Percentiles rank a stretch among this genome's conserved stretches.
phyloP scores from a whole-genome alignment of 495 filamentous ascomycete species.

The Penicillium pancosmium region DNA sequence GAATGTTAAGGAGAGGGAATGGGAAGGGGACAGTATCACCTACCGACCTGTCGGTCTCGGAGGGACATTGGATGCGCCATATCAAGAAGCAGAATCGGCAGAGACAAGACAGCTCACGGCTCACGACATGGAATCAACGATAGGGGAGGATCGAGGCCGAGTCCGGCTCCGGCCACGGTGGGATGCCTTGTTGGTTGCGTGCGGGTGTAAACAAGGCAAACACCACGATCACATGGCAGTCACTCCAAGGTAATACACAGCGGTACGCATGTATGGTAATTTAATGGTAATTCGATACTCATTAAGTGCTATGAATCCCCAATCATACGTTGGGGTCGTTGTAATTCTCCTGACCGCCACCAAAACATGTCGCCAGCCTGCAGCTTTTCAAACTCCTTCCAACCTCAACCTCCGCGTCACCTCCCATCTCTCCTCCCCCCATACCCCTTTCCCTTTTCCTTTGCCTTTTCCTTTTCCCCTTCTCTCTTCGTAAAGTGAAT shows the following conservation, averaged over 20 bases:
- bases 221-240: conserved; percentile 20
- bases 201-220: conserved; percentile 28
- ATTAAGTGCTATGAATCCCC: no score
- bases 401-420: conserved; percentile 20
- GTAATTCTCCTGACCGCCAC: background rate
- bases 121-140: conserved; percentile 25
- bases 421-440: conserved; percentile 24
- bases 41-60: conserved; percentile 96
- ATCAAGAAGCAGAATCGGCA: conserved; percentile 24
- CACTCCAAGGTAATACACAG: no score
- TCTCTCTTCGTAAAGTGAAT: conserved; percentile 49
- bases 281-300: no score
- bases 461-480: conserved; percentile 2
- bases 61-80: conserved; percentile 81
- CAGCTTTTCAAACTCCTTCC: conserved; percentile 12
- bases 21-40: conserved; percentile 31
- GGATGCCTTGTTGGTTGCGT: conserved; percentile 19
- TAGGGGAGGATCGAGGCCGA: background rate
- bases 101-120: conserved; percentile 25
- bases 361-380: conserved; percentile 1
- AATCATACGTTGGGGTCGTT: no score
- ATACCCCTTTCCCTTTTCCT: conserved; percentile 10
- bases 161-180: background rate
- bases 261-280: no score
- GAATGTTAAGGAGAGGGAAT: conserved; percentile 24